A percentile compares a stretch with the other conserved stretches of the same genome.
phyloP scores from a whole-genome alignment of 345 rosid genomes.

The Eucalyptus melliodora region DNA sequence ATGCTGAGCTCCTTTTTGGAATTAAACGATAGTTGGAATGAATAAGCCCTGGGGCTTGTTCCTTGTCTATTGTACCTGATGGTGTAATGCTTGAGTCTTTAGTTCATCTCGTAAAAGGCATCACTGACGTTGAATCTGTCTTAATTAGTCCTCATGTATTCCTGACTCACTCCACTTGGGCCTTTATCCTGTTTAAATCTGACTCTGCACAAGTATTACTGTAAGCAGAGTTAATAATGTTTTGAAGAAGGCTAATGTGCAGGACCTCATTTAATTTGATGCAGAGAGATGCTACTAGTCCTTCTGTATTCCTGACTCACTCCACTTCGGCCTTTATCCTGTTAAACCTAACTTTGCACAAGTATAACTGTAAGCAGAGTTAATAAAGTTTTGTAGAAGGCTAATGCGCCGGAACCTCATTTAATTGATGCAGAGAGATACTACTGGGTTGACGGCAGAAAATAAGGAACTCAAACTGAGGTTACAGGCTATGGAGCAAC shows the following conservation, averaged over 20 bases:
- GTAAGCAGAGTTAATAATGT: constrained; percentile 4
- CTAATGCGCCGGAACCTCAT: neutral
- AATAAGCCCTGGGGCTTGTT: neutral
- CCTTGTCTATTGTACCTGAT: neutral
- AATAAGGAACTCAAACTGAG: constrained; percentile 69
- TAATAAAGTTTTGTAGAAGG: neutral
- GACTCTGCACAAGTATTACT: constrained; percentile 30
- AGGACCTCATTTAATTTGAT: neutral
- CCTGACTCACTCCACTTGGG: constrained; percentile 1
- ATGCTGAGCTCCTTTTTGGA: neutral
- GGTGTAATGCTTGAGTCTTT: neutral
- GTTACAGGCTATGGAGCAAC: constrained; percentile 68
- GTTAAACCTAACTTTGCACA: neutral
- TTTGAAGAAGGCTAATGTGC: neutral
- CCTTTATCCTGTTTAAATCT: neutral
- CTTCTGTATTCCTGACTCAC: neutral
- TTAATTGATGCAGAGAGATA: constrained; percentile 42
- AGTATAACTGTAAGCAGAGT: constrained; percentile 40
- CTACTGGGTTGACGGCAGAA: constrained; percentile 46
- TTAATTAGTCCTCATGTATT: neutral
- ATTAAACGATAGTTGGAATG: neutral
- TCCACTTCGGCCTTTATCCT: neutral
- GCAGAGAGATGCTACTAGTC: constrained; percentile 41
- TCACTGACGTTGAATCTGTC: neutral
- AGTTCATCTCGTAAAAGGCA: neutral